A percentile compares a stretch with the other conserved stretches of the same genome.
Conservation (phyloP, 139 green algal species). For the Chlamydomonas sphaeroides region DNA sequence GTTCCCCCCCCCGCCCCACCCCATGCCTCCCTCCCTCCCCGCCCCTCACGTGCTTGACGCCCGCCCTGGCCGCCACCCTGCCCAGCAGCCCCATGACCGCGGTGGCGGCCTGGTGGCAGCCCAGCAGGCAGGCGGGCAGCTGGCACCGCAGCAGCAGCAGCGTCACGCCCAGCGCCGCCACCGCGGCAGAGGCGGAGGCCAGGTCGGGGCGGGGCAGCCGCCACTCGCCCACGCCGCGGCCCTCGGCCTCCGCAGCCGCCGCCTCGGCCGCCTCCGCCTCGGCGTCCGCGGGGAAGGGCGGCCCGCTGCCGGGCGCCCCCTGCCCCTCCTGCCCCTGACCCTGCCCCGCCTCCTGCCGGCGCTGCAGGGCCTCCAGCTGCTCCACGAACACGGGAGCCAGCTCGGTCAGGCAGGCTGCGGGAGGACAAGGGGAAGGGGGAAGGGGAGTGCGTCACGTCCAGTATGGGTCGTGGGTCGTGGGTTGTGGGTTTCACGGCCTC, state of each 20-base stretch:
- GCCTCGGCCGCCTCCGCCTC: not conserved
- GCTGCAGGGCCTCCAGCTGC: not conserved
- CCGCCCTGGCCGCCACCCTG: not conserved
- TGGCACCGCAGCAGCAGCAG: slow-evolving; percentile 15
- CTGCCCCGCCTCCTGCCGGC: not conserved
- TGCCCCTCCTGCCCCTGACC: not conserved
- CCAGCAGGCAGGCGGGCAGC: slow-evolving; percentile 33
- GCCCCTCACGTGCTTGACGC: slow-evolving; percentile 1
- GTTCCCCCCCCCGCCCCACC: too few relatives aligned
- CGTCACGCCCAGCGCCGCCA: not conserved
- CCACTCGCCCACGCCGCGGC: slow-evolving; percentile 30
- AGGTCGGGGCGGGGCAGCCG: not conserved
- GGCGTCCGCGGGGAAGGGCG: not conserved
- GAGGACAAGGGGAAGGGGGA: not conserved
- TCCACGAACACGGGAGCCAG: slow-evolving; percentile 23
- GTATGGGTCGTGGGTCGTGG: too few relatives aligned
- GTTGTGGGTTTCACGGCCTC: not conserved
- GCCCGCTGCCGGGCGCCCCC: not conserved
- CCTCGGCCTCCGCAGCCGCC: slow-evolving; percentile 10
- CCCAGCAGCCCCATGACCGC: slow-evolving; percentile 35
- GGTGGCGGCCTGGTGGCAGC: slow-evolving; percentile 14
- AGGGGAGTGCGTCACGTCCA: not conserved
- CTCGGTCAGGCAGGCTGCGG: slow-evolving; percentile 8
- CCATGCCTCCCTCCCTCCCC: not conserved
- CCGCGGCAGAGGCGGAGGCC: not conserved